Evolutionary conservation across 768 basidiomycete species (phyloP), one percentile per base, ranked within the genome.

Genomic region (Serendipita vermifera): DNA sequence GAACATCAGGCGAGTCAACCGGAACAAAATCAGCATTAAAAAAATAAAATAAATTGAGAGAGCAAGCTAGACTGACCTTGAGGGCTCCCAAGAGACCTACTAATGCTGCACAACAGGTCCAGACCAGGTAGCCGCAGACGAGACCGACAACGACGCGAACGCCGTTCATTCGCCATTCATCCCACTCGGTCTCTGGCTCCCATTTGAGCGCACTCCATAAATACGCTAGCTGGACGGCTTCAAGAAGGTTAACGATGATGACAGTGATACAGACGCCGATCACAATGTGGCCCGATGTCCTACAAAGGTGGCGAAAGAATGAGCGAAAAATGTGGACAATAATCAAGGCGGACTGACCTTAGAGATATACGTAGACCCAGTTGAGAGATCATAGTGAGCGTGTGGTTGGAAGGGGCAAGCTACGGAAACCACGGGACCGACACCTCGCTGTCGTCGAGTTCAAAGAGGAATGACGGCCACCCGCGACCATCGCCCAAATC

Each of bases 1-100:
- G 27, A 3, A 58, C 26, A 27, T 17, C 5, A n/a, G 33, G 29
- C 13, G 22, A 33, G 24, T 27, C 15, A 41, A 32, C 39, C 24
- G 31, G 59, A 36, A 58, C 32, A 43, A 46, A 29, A 36, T 40
- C 26, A 38, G 46, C 51, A 27, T 26, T 41, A 31, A 33, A 57
- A 22, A 24, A 38, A 17, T 35, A 13, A 40, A 38, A 36, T 15
- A 29, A 17, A 27, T 32, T 9, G 38, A 38, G 9, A 17, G n/a
- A 32, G 53, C 51, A 51, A 27, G 59, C 5, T 36, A 38, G 27
- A 69, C 71, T 39, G 57, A 85, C 87, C 72, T 79, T 81, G 62
- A 81, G 63, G 57, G 85, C 76, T n/a, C 87, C 87, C 13, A 73
- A 65, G 55, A 88, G 70, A 17, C 87, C 87, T 1, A 86, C 70